Base-by-base conservation (phyloP, 2,329 filamentous ascomycete species). In the Corynespora cassiicola region DNA sequence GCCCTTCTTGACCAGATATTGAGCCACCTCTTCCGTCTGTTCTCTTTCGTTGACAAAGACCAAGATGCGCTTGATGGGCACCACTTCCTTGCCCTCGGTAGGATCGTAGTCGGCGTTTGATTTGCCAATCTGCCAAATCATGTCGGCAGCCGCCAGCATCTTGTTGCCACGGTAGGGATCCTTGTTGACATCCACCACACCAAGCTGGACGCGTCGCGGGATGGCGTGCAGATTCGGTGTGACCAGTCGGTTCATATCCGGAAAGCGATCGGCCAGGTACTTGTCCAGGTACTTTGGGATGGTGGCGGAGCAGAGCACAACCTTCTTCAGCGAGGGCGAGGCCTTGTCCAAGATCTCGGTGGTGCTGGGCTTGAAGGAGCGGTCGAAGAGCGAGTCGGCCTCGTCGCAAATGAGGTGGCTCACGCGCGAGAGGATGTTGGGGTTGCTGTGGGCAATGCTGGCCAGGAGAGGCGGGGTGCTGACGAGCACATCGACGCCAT, bases 11-110 rank as follows among this genome's bases (percentile, higher is more conserved):
- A 76, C 74, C 0, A 99, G 82, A 65, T 88, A 99, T 1, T 84
- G 73, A 9, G 91, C 85, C 0, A 99, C 78, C 59, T 91, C 83
- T 40, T 87, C 80, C 0, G 92, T 89, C 62, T 88, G 90, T 62
- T 96, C 90, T 22, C 94, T 87, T 75, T 97, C 90, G 68, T 97
- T 97, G 65, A 97, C 92, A 59, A 97, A 97, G 3, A 97, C 90
- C 40, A 97, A 82, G 57, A 99, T 87, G 47, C 89, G 87, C 66
- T 94, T 94, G 16, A 88, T 78, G 42, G 87, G 84, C 4, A 85
- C 72, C 31, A 77, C 74, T 25, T 75, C 79, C 36, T 80, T 77
- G 18, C 74, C 70, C 47, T 66, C 58, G 4, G 39, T 50, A 3
- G 63, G 62, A 34, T 71, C 68, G 26, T 63, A 61, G 20, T 69